These are phyloP conservation scores for Escallonia rubra DNA, from an alignment of 129 eudicot genomes.

Conservation along the genomic window DNA sequence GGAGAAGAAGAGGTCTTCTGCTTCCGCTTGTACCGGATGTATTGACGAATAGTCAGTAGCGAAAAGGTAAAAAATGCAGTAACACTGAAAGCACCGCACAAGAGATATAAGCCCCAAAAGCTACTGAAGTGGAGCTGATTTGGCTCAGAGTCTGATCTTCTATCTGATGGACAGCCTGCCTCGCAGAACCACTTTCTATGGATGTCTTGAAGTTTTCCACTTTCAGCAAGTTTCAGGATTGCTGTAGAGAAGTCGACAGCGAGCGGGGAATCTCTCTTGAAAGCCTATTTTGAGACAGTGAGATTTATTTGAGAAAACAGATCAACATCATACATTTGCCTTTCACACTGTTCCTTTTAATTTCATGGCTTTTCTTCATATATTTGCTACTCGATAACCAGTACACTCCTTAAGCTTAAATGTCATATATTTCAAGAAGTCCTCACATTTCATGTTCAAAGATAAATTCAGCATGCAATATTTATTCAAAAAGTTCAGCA, in stretches of 20 bases:
- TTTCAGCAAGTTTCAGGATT: conserved; percentile 45
- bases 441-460: neutral
- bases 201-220: conserved; percentile 50
- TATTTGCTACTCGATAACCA: neutral
- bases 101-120: conserved; percentile 43
- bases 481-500: neutral
- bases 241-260: conserved; percentile 46
- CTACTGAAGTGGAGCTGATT: conserved; percentile 49
- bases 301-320: neutral
- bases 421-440: neutral
- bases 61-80: conserved; percentile 33
- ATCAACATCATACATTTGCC: neutral
- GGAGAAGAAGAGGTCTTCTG: conserved; percentile 28
- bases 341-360: neutral
- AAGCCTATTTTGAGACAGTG: conserved; percentile 32
- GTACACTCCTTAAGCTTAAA: neutral
- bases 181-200: conserved; percentile 48
- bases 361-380: neutral
- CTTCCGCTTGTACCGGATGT: conserved; percentile 31
- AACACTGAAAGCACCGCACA: conserved; percentile 42
- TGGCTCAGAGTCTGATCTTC: conserved; percentile 25
- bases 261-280: conserved; percentile 56
- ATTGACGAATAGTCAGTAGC: conserved; percentile 38
- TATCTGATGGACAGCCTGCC: conserved; percentile 23
- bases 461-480: neutral